Base-by-base conservation (phyloP, 768 basidiomycete genomes). In the Kwoniella bestiolae region DNA sequence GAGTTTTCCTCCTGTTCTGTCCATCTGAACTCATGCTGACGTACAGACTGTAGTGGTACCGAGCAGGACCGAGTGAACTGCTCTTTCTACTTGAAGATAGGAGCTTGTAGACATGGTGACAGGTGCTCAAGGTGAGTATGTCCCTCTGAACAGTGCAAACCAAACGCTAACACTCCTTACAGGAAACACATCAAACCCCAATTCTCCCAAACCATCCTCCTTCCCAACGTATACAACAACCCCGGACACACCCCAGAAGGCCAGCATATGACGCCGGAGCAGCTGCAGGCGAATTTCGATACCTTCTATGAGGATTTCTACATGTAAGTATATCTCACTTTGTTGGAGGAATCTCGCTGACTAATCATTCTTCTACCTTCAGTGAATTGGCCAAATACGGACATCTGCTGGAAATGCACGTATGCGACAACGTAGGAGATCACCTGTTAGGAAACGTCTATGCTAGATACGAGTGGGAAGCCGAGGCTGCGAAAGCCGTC, bases 401-500 rank as follows among this genome's bases (percentile, higher is more conserved):
- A 3, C 91, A 98, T 82, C 85, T 99, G 63, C 83, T 96, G 53
- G 96, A 99, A 83, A 85, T 99, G 65, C 96, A 99, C 82, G 94
- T 99, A 12, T 99, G 95, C 78, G 95, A 99, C 83, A 99, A 99
- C 77, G 94, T 99, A 34, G 96, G 96, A n/a, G 96, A 98, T 79
- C 95, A 99, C 79, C 85, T 98, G 26, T 92, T 95, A 75, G 94
- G 94, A 25, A 96, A 97, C 74, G 95, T 99, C 2, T 99, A 99
- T 78, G 95, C 94, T 3, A 88, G 95, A 25, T 99, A 91, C 77
- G 95, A 99, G 77, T 96, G 93, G 94, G 95, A 99, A 82, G 94
- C 94, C 0, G 95, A 99, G 79, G 95, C 95, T 8, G 90, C 93
- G 75, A 84, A 89, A 31, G 95, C 95, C 2, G 92, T 97, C 5